phyloP scores from a whole-genome alignment of 352 stramenopile species.

The Phytopythium vexans region DNA sequence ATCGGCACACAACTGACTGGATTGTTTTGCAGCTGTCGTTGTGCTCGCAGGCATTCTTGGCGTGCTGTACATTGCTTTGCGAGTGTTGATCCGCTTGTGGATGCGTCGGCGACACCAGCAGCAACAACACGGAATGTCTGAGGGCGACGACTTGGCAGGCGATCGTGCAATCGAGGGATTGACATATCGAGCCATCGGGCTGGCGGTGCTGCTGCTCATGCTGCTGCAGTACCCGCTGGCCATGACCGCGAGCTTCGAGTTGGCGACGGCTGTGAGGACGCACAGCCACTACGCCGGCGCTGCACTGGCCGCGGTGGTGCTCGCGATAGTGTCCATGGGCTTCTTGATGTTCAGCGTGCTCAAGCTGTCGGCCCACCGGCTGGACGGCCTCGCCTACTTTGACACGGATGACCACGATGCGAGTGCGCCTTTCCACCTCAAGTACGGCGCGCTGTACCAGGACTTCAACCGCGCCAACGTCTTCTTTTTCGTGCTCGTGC shows the following conservation, averaged over 20 bases:
- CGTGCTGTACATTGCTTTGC: constrained; percentile 24
- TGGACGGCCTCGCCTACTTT: constrained; percentile 31
- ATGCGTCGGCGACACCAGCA: too few species aligned
- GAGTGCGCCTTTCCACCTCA: constrained; percentile 32
- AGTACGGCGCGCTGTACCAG: constrained; percentile 49
- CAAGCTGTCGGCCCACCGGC: constrained; percentile 32
- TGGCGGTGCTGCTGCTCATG: constrained; percentile 32
- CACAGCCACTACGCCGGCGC: constrained; percentile 13
- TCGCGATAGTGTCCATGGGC: constrained; percentile 24
- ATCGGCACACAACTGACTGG: background rate
- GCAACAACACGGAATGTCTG: too few species aligned
- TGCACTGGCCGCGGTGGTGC: constrained; percentile 26
- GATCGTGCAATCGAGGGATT: too few species aligned
- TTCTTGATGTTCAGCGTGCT: constrained; percentile 36
- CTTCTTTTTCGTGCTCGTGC: constrained; percentile 51
- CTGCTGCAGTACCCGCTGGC: constrained; percentile 42
- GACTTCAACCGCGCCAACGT: constrained; percentile 41
- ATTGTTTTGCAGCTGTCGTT: background rate
- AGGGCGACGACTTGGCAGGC: too few species aligned
- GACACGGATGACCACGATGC: constrained; percentile 31
- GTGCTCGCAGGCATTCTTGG: constrained; percentile 9
- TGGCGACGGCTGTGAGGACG: constrained; percentile 23
- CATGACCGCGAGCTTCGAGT: constrained; percentile 48
- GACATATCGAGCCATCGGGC: constrained; percentile 1
- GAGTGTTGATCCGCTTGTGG: constrained; percentile 14